phyloP scores from a whole-genome alignment of 371 early-diverging fungal species.

The Mortierella sp. region DNA sequence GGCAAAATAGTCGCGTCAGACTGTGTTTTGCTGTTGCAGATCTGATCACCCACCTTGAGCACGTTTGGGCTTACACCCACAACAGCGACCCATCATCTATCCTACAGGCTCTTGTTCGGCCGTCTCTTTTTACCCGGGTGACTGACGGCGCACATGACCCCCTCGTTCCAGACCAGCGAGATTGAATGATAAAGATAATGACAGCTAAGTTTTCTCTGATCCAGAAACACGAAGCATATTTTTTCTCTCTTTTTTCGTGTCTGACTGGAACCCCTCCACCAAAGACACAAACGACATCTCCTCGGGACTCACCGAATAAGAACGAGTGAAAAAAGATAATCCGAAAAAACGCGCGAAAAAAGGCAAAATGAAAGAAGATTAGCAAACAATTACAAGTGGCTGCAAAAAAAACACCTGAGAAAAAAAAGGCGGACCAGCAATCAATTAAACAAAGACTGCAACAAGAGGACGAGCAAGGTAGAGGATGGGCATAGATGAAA shows the following conservation, averaged over 20 bases:
- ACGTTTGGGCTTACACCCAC: too few relatives aligned
- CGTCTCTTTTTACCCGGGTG: neutral
- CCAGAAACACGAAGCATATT: neutral
- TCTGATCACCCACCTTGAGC: neutral
- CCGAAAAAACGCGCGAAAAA: neutral
- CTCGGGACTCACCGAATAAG: neutral
- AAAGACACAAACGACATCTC: neutral
- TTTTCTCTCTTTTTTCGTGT: neutral
- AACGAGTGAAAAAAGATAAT: neutral
- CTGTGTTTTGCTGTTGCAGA: neutral
- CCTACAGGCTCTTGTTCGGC: neutral
- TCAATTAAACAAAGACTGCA: neutral
- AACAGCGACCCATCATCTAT: neutral
- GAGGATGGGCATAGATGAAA: neutral
- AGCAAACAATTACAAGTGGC: neutral
- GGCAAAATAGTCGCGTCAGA: neutral
- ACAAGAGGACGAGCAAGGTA: neutral
- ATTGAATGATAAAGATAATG: neutral
- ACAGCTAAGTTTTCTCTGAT: neutral
- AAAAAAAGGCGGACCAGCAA: neutral
- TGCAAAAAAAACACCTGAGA: neutral
- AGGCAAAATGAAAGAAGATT: neutral
- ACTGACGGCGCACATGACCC: neutral
- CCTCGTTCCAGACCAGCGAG: neutral
- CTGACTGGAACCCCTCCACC: neutral